Base-by-base conservation (phyloP, 2,329 filamentous ascomycete genomes). In the Claviceps purpurea region DNA sequence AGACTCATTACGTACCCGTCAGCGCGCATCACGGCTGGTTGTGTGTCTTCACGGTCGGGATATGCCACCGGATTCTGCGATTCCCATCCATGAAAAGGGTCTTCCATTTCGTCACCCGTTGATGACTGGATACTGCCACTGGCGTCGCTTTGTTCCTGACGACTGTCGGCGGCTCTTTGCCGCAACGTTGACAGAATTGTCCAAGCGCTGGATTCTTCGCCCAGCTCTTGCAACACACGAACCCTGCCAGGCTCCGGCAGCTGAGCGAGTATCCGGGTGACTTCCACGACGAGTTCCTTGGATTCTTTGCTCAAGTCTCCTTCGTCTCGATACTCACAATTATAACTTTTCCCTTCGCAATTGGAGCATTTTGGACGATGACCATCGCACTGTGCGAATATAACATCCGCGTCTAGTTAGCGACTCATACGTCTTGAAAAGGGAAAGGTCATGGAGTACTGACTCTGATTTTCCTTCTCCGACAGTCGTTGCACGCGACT, bases 241-340 rank as follows among this genome's bases (percentile, higher is more conserved):
- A 52, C 22, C 5, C 58, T 57, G 22, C 59, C 56, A 0, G 52
- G 16, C 11, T 58, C 51, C 0, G 62, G 55, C 2, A 62, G 47
- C 16, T 55, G 51, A 38, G 56, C 58, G 3, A 66, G 49, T 1
- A 62, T 55, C 10, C 60, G 55, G 4, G 65, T 41, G 1, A 66
- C 20, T 41, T 66, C 63, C 2, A 56, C 18, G 26, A 46, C 13
- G 30, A 50, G 24, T 42, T 54, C 52, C n/a, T 47, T 55, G 4
- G 52, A 51, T 18, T 55, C 54, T 16, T 45, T 45, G 7, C 52
- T 51, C 47, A 53, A 22, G 10, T 48, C 44, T 1, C 45, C 24
- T 14, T 59, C 58, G 41, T 61, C 57, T 30, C 54, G 43, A 44
- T 58, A 62, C 42, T 43, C 51, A 44, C 60, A 62, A 0, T 43